Evolutionary conservation across 768 basidiomycete genomes (phyloP), one percentile per base, ranked within the genome.

Genomic region (Boletus fagicola): DNA sequence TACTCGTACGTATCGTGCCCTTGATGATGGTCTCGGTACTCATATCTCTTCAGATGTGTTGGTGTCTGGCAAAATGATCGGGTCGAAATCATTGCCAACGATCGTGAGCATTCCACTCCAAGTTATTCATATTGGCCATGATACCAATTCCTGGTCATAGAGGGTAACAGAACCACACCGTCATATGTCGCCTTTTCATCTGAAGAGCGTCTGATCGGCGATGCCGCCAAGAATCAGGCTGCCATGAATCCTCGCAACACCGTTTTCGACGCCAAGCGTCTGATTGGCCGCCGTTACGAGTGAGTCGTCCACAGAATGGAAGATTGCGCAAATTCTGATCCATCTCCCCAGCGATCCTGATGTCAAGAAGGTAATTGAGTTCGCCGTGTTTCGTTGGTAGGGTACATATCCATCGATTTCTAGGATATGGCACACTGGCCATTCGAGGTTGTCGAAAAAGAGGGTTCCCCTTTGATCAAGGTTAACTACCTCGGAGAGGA

Each of bases 51-150:
- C 66, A 96, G 94, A 48, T 98, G 95, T 75, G 96, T 98, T 67
- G 96, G 94, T 80, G 94, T 98, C 71, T 98, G 95, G 95, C 93
- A 96, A 84, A 94, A 97, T 77, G 96, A 98, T 84, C 94, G 96
- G 70, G 95, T 98, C 69, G 95, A 98, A 77, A 98, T 98, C 81
- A 98, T 98, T 74, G 89, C 92, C 79, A 94, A 94, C 70, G 92
- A 94, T 83, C 92, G 90, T 92, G 66, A 76, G 90, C 80, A 48
- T 52, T 15, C 38, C 44, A 54, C 55, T 52, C 53, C 11, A 49
- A 31, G 22, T 38, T 46, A 54, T 40, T 11, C 15, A 18, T 47
- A 13, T 26, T 12, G 18, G 18, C 18, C 33, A 28, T 53, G 22
- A 49, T 51, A 47, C 44, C 31, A 38, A 59, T 51, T 28, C 40